phyloP scores from a whole-genome alignment of 2,329 filamentous ascomycete species.

The Arthrinium phaeospermum region DNA sequence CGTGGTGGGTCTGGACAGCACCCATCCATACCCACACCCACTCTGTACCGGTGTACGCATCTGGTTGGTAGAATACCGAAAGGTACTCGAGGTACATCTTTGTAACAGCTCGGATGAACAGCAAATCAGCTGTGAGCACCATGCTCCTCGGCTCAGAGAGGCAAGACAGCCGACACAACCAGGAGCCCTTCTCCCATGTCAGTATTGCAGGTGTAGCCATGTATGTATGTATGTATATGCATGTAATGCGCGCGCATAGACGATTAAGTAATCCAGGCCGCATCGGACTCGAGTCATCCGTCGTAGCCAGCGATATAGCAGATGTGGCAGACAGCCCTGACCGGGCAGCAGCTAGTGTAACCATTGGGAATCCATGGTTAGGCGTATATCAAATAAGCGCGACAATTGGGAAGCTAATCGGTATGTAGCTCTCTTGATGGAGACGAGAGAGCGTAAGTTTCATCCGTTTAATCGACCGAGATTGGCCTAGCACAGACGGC shows the following conservation, averaged over 20 bases:
- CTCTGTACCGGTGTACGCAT: neutral
- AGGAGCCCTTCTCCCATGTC: neutral
- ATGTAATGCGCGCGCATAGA: neutral
- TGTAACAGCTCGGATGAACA: neutral
- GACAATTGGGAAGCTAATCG: neutral
- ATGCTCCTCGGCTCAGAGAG: neutral
- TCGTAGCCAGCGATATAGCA: neutral
- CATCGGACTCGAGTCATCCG: neutral
- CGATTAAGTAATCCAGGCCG: conserved; percentile 4
- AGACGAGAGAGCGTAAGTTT: neutral
- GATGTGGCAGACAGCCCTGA: neutral
- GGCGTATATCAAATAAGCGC: neutral
- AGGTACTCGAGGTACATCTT: neutral
- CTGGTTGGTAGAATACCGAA: neutral
- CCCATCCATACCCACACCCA: conserved; percentile 10
- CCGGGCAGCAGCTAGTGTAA: neutral
- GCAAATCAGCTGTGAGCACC: neutral
- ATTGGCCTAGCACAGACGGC: neutral
- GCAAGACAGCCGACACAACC: neutral
- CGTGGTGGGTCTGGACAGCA: conserved; percentile 6
- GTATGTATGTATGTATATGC: neutral
- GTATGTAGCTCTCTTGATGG: neutral
- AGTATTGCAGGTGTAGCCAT: neutral
- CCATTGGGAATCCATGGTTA: neutral
- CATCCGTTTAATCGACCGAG: neutral